Conservation (phyloP, 176 grass and related monocot genomes). For the Oryza punctata region DNA sequence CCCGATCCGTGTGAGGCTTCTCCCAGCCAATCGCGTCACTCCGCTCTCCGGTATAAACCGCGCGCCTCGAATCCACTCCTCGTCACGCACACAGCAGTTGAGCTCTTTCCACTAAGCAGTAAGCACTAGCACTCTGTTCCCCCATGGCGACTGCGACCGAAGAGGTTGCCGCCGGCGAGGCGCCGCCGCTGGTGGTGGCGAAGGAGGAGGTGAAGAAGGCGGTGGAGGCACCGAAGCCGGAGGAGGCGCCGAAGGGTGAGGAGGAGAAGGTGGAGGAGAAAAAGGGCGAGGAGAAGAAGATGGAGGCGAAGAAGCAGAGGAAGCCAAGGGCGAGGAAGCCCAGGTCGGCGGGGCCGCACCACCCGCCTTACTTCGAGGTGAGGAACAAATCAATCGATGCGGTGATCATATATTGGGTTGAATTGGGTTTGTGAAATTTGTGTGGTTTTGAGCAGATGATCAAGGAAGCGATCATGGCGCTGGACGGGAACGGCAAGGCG, state of each 20-base stretch:
- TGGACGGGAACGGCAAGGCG: conserved; percentile 52
- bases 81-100: not conserved
- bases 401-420: rapidly evolving
- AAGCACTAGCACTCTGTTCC: not conserved
- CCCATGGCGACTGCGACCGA: conserved; percentile 41
- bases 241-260: not conserved
- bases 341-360: conserved; percentile 42
- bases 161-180: conserved; percentile 10
- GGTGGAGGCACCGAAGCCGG: not conserved
- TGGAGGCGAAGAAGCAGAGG: conserved; percentile 40
- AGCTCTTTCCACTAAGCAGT: not conserved
- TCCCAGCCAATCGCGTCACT: conserved; percentile 24
- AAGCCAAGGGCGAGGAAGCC: conserved; percentile 55
- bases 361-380: conserved; percentile 88
- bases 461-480: conserved; percentile 77
- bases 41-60: conserved; percentile 25
- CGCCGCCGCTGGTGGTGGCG: not conserved
- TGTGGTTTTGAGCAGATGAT: conserved; percentile 63
- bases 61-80: not conserved
- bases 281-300: not conserved
- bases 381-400: not conserved
- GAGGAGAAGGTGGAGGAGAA: conserved; percentile 3
- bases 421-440: not conserved
- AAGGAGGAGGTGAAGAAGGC: not conserved
- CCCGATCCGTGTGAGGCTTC: conserved; percentile 43